Evolutionary conservation across 495 filamentous ascomycete genomes (phyloP), one percentile per base, ranked within the genome.

Genomic region (Letharia columbiana): DNA sequence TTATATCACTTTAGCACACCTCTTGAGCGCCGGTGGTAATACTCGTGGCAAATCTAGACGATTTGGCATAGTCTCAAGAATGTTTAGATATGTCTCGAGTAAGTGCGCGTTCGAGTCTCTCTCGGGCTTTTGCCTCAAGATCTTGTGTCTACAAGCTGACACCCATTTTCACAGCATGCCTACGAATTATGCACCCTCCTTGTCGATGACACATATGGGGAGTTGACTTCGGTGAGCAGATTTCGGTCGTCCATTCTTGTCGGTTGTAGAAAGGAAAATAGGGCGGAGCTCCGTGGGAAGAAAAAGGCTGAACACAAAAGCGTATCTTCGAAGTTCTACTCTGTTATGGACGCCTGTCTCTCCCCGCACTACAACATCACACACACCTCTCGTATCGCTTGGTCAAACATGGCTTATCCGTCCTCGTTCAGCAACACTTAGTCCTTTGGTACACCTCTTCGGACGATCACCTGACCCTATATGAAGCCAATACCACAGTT

Each of bases 391-490:
- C 82, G 49, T 78, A 82, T 12, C 82, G 83, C 44, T 87, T 92
- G 69, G 75, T 96, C 44, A 89, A 84, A 62, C 83, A 91, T 77
- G 91, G 88, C 20, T 81, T 98, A 49, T 85, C 83, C 44, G 87
- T 92, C 37, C 89, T 99, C 71, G 81, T 93, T 56, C 94, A 98
- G 73, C 87, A 95, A 70, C 90, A 92, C 67, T 83, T 99, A 23
- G 82, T 96, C 15, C 88, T 87, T 72, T 87, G 92, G 75, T 83
- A 86, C 68, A 82, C 84, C 64, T 84, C 90, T 49, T 70, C 78
- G 49, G 83, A 87, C 62, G 82, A 80, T 45, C 72, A 80, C 44
- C 12, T 31, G 50, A 88, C 90, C 35, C 84, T 85, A 72, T 98
- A 97, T 77, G 89, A 95, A 70, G 87, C 90, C 35, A 88, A 94